These are phyloP conservation scores for Suhomyces chickasaworum DNA, from an alignment of 1,139 yeast genomes.

Conservation along the genomic window DNA sequence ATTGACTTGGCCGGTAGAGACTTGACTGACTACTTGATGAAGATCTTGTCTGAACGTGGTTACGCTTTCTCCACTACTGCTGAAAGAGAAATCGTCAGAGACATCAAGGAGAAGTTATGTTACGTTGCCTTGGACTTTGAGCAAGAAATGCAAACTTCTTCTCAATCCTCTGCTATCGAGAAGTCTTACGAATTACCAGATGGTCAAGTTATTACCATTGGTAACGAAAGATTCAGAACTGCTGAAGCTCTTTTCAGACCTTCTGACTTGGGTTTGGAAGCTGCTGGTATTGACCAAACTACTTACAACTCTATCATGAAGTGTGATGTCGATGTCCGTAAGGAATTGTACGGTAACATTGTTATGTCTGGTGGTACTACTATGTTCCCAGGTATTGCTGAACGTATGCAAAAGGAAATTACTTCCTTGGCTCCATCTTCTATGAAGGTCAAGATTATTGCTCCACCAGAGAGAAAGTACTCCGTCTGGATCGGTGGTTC, in stretches of 20 bases:
- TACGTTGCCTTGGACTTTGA: conserved; percentile 95
- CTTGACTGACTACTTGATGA: conserved; percentile 97
- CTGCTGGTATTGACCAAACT: conserved; percentile 99
- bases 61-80: conserved; percentile 98
- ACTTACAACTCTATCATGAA: conserved; percentile 98
- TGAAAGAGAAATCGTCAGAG: conserved; percentile 99
- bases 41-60: conserved; percentile 98
- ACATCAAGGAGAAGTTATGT: conserved; percentile 98
- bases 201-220: conserved; percentile 99
- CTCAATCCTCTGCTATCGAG: conserved; percentile 97
- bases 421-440: conserved; percentile 99
- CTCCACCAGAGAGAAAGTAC: conserved; percentile 99
- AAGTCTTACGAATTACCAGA: conserved; percentile 99
- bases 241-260: conserved; percentile 99
- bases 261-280: conserved; percentile 94
- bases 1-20: conserved; percentile 99
- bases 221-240: conserved; percentile 99
- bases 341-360: conserved; percentile 98
- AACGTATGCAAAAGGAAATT: conserved; percentile 99
- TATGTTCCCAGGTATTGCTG: conserved; percentile 99
- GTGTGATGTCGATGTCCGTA: conserved; percentile 99
- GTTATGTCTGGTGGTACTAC: conserved; percentile 99
- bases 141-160: conserved; percentile 98
- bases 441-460: conserved; percentile 98
- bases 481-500: conserved; percentile 99